A percentile compares a stretch with the other conserved stretches of the same genome.
phyloP scores from a whole-genome alignment of 352 stramenopile genomes.

The Pythium periplocum region DNA sequence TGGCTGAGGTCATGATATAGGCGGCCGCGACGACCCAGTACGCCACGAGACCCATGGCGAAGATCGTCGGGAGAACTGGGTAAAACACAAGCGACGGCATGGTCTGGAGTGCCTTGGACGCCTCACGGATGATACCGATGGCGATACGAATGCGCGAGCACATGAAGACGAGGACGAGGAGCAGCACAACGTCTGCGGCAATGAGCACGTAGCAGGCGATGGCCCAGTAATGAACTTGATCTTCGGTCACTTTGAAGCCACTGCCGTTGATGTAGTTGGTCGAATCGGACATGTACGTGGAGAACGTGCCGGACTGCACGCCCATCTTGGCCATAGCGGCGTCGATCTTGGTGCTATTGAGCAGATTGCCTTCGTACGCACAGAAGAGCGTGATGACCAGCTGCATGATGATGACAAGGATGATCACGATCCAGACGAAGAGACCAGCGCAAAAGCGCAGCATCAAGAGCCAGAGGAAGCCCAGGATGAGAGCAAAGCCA shows the following conservation, averaged over 20 bases:
- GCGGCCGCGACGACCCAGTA: slow-evolving; percentile 77
- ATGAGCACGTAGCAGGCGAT: slow-evolving; percentile 78
- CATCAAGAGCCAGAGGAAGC: slow-evolving; percentile 71
- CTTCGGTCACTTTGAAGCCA: slow-evolving; percentile 32
- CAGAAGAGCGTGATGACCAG: slow-evolving; percentile 73
- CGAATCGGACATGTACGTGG: slow-evolving; percentile 26
- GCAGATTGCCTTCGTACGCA: slow-evolving; percentile 61
- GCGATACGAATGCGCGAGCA: slow-evolving; percentile 79
- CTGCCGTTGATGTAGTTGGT: slow-evolving; percentile 55
- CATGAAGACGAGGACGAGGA: slow-evolving; percentile 76
- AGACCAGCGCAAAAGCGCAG: slow-evolving; percentile 70
- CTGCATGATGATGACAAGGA: slow-evolving; percentile 58
- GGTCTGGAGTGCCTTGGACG: slow-evolving; percentile 66
- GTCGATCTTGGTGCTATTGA: slow-evolving; percentile 41
- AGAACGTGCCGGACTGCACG: slow-evolving; percentile 27
- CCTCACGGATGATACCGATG: slow-evolving; percentile 84
- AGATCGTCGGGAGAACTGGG: slow-evolving; percentile 63
- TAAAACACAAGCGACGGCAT: slow-evolving; percentile 81
- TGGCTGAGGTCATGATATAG: slow-evolving; percentile 71
- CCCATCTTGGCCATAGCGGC: slow-evolving; percentile 51
- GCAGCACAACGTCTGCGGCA: slow-evolving; percentile 47
- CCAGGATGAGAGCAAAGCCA: slow-evolving; percentile 54
- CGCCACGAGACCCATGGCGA: slow-evolving; percentile 54
- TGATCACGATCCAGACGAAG: slow-evolving; percentile 78
- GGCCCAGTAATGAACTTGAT: slow-evolving; percentile 64